phyloP scores from a whole-genome alignment of 805 yeast genomes.

The Wickerhamiella cacticola region DNA sequence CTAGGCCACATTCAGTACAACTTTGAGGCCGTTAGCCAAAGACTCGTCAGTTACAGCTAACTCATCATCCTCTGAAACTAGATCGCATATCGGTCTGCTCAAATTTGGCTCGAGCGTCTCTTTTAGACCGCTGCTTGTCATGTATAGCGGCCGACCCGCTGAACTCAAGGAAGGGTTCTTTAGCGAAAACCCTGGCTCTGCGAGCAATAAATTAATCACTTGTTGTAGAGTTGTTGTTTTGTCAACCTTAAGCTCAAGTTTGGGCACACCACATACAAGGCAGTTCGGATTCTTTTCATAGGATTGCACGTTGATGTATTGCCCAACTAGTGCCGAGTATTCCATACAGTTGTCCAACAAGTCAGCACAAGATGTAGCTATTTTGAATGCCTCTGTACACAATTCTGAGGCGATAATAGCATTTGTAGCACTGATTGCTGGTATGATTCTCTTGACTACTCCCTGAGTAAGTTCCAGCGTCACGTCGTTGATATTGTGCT shows the following conservation, averaged over 20 bases:
- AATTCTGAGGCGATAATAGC: constrained; percentile 85
- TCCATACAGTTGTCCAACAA: constrained; percentile 65
- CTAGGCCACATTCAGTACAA: neutral
- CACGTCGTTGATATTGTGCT: constrained; percentile 58
- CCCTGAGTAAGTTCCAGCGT: constrained; percentile 65
- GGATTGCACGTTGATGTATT: constrained; percentile 59
- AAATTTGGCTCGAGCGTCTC: constrained; percentile 38
- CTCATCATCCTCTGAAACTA: constrained; percentile 38
- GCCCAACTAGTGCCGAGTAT: constrained; percentile 73
- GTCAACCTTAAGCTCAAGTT: constrained; percentile 18
- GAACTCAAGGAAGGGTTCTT: constrained; percentile 39
- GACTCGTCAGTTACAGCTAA: constrained; percentile 42
- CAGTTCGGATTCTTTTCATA: constrained; percentile 53
- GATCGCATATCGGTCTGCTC: constrained; percentile 26
- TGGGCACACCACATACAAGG: constrained; percentile 55
- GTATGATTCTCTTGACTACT: constrained; percentile 81
- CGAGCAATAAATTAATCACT: constrained; percentile 34
- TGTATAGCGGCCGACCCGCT: constrained; percentile 32
- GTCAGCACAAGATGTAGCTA: constrained; percentile 60
- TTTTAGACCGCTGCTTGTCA: constrained; percentile 40
- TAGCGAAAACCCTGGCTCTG: constrained; percentile 26
- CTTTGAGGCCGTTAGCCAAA: constrained; percentile 30
- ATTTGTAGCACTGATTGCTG: constrained; percentile 89
- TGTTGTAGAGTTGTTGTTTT: constrained; percentile 30
- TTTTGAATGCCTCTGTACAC: constrained; percentile 73